Evolutionary conservation across 2,329 filamentous ascomycete species (phyloP).

Genomic region (Thermothelomyces thermophilus): DNA sequence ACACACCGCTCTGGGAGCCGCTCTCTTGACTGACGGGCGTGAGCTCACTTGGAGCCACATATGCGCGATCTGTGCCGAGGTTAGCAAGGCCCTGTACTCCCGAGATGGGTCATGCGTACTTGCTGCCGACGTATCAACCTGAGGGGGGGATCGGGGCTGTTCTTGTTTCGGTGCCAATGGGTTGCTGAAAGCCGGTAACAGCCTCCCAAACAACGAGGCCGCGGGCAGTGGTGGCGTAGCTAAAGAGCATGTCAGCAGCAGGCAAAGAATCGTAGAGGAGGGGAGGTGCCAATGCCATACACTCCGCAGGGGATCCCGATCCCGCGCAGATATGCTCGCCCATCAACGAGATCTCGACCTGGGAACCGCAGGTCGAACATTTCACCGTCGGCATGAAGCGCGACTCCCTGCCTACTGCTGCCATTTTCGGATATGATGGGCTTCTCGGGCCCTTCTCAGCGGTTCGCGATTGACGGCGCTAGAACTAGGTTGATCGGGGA

Average conservation of each 20-base stretch:
- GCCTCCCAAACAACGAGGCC: constrained; percentile 31
- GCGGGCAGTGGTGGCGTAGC: constrained; percentile 33
- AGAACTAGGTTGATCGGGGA: constrained; percentile 1
- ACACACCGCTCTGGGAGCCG: constrained; percentile 50
- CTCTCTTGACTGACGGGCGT: constrained; percentile 58
- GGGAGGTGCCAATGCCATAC: constrained; percentile 29
- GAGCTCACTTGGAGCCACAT: constrained; percentile 49
- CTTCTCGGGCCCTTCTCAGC: constrained; percentile 5
- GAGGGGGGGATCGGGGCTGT: constrained; percentile 37
- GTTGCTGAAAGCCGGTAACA: constrained; percentile 31
- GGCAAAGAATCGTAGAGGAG: not conserved
- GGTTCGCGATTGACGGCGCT: constrained; percentile 1
- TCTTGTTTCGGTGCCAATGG: constrained; percentile 31
- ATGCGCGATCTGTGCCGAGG: constrained; percentile 44
- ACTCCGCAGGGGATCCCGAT: constrained; percentile 35
- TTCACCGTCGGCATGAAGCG: constrained; percentile 77
- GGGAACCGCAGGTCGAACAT: constrained; percentile 70
- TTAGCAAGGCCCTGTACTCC: constrained; percentile 30
- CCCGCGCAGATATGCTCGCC: constrained; percentile 70
- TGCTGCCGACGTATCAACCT: constrained; percentile 46
- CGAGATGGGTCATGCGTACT: constrained; percentile 35
- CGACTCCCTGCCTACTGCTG: constrained; percentile 49
- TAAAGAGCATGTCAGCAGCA: constrained; percentile 23
- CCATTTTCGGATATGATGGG: constrained; percentile 32
- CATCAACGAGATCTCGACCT: constrained; percentile 80